phyloP scores from a whole-genome alignment of 495 filamentous ascomycete genomes.

The Bathelium albidoporum region DNA sequence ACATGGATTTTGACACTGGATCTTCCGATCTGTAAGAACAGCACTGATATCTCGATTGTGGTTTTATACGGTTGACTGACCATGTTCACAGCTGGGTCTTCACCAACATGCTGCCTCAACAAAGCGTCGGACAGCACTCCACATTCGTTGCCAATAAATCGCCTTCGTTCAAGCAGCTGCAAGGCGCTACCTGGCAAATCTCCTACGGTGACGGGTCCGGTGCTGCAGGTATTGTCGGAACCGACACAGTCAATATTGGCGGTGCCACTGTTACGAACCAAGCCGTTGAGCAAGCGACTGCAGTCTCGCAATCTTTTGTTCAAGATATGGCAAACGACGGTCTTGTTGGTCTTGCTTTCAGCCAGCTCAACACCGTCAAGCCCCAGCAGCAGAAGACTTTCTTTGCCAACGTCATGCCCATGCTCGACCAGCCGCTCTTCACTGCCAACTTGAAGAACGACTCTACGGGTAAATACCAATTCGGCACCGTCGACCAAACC shows the following conservation, averaged over 20 bases:
- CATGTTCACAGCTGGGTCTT: conserved; percentile 57
- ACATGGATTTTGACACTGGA: conserved; percentile 75
- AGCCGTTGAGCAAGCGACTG: conserved; percentile 58
- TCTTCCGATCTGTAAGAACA: conserved; percentile 73
- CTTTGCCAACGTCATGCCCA: conserved; percentile 61
- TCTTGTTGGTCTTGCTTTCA: conserved; percentile 71
- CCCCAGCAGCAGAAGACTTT: conserved; percentile 64
- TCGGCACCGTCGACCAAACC: conserved; percentile 56
- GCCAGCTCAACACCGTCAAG: conserved; percentile 57
- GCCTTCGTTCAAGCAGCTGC: conserved; percentile 39
- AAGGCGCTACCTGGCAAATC: conserved; percentile 51
- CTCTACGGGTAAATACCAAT: conserved; percentile 60
- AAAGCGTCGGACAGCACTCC: conserved; percentile 39
- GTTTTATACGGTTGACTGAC: conserved; percentile 1
- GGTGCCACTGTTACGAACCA: conserved; percentile 57
- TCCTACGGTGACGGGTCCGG: conserved; percentile 64
- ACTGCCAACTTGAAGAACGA: conserved; percentile 57
- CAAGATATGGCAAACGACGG: conserved; percentile 54
- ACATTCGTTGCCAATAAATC: conserved; percentile 55
- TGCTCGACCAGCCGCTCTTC: conserved; percentile 59
- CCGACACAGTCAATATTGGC: conserved; percentile 64
- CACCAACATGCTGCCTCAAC: conserved; percentile 48
- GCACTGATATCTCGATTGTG: conserved; percentile 20
- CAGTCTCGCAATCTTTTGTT: conserved; percentile 54
- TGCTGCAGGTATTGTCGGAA: conserved; percentile 57